Evolutionary conservation across 1,284 basidiomycete genomes (phyloP).

Genomic region (Cryptococcus sp.): DNA sequence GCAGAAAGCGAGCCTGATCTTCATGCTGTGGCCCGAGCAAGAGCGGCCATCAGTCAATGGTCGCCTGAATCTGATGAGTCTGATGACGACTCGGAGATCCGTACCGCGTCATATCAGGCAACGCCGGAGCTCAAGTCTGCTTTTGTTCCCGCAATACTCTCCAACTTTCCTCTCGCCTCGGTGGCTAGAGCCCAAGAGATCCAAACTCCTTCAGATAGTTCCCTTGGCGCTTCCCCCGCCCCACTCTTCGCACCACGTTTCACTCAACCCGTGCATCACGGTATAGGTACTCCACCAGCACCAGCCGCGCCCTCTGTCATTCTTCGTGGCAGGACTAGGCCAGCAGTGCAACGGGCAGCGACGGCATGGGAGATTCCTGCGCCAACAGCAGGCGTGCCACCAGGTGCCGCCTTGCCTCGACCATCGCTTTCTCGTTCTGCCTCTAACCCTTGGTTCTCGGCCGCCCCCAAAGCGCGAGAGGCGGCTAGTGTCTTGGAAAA

Average conservation of each 20-base stretch:
- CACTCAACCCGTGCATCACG: not conserved
- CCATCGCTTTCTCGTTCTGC: slow-evolving; percentile 20
- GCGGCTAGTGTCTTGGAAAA: slow-evolving; percentile 4
- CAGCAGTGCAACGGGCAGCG: slow-evolving; percentile 8
- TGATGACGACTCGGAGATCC: slow-evolving; percentile 29
- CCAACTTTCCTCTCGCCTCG: slow-evolving; percentile 33
- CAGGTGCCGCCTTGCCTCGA: slow-evolving; percentile 26
- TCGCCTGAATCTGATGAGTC: slow-evolving; percentile 21
- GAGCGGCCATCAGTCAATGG: slow-evolving; percentile 21
- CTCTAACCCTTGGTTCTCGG: slow-evolving; percentile 26
- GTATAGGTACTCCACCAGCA: slow-evolving; percentile 27
- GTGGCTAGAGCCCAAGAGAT: slow-evolving; percentile 16
- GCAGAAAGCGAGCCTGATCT: slow-evolving; percentile 22
- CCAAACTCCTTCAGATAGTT: slow-evolving; percentile 19
- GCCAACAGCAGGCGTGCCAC: slow-evolving; percentile 19
- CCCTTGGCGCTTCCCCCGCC: slow-evolving; percentile 8
- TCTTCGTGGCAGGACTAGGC: slow-evolving; percentile 16
- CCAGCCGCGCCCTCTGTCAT: slow-evolving; percentile 19
- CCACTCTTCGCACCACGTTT: slow-evolving; percentile 9
- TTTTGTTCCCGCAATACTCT: slow-evolving; percentile 18
- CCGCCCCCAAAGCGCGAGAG: slow-evolving; percentile 4
- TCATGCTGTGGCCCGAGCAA: slow-evolving; percentile 17
- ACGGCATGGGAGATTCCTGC: slow-evolving; percentile 23
- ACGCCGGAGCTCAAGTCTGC: slow-evolving; percentile 24
- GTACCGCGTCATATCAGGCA: slow-evolving; percentile 30